These are phyloP conservation scores for Elaeis guineensis DNA, from an alignment of 176 grass and related monocot species.

Conservation along the genomic window DNA sequence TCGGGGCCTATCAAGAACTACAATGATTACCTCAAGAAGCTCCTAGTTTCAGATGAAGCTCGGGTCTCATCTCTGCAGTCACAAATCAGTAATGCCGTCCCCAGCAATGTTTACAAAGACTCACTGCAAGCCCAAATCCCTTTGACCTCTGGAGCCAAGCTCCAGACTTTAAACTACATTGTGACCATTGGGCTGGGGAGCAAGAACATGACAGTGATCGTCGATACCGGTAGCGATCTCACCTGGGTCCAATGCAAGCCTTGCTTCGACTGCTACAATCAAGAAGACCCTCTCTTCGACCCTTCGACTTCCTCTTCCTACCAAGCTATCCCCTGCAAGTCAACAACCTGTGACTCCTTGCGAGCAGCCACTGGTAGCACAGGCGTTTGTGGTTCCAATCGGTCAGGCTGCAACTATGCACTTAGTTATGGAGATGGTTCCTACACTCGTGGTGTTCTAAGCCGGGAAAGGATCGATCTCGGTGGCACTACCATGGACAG, in stretches of 20 bases:
- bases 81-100: slow-evolving; percentile 12
- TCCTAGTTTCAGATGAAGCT: slow-evolving; percentile 55
- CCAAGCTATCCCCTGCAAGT: slow-evolving; percentile 54
- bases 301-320: slow-evolving; percentile 60
- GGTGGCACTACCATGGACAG: slow-evolving; percentile 37
- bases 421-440: slow-evolving; percentile 84
- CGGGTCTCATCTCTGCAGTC: slow-evolving; percentile 41
- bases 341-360: slow-evolving; percentile 64
- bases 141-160: slow-evolving; percentile 52
- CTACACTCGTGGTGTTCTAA: slow-evolving; percentile 68
- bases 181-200: slow-evolving; percentile 50
- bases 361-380: slow-evolving; percentile 58
- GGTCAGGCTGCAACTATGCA: slow-evolving; percentile 53
- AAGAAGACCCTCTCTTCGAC: slow-evolving; percentile 72
- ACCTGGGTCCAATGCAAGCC: slow-evolving; percentile 98
- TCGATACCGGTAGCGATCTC: slow-evolving; percentile 90
- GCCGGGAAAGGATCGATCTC: slow-evolving; percentile 55
- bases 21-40: slow-evolving; percentile 21
- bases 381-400: slow-evolving; percentile 32
- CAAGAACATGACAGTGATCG: slow-evolving; percentile 61
- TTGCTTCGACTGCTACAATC: slow-evolving; percentile 62
- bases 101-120: background rate
- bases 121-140: slow-evolving; percentile 35
- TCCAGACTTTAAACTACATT: slow-evolving; percentile 92
- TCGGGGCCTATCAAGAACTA: background rate